Evolutionary conservation across 345 rosid genomes (phyloP).

Genomic region (Diplotaxis tenuifolia): DNA sequence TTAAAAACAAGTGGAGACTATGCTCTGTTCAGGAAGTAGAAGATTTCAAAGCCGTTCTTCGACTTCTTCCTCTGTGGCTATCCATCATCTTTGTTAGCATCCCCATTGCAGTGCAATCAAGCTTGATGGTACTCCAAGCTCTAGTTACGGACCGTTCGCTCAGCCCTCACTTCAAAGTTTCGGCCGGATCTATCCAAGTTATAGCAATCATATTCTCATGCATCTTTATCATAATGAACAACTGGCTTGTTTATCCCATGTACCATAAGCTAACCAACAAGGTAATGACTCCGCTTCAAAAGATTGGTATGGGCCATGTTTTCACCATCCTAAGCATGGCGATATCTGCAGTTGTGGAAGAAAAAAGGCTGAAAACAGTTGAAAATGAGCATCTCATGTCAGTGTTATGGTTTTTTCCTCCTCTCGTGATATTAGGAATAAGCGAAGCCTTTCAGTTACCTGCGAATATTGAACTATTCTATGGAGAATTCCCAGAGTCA

Average conservation of each 20-base stretch:
- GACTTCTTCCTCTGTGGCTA: conserved; percentile 45
- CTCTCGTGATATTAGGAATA: conserved; percentile 41
- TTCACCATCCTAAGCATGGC: conserved; percentile 39
- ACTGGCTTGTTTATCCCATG: conserved; percentile 32
- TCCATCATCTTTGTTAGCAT: conserved; percentile 34
- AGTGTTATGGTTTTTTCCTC: conserved; percentile 52
- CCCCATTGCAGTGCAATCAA: conserved; percentile 34
- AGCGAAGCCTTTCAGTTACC: conserved; percentile 55
- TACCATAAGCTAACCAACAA: conserved; percentile 34
- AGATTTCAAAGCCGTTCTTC: conserved; percentile 50
- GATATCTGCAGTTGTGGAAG: conserved; percentile 42
- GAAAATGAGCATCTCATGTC: conserved; percentile 38
- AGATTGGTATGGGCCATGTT: conserved; percentile 50
- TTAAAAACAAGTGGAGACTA: conserved; percentile 46
- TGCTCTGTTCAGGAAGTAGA: conserved; percentile 55
- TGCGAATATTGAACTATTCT: conserved; percentile 40
- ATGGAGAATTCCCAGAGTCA: conserved; percentile 48
- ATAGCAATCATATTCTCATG: conserved; percentile 25
- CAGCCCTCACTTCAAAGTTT: conserved; percentile 45
- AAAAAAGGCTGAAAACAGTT: conserved; percentile 38
- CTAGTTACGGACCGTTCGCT: conserved; percentile 46
- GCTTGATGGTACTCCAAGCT: conserved; percentile 50
- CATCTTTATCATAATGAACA: conserved; percentile 35
- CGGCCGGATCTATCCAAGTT: conserved; percentile 48
- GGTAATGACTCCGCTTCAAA: conserved; percentile 38